A percentile compares a stretch with the other conserved stretches of the same genome.
Evolutionary conservation across 306 rosid species (phyloP).

Genomic region (Elaeagnus macrophylla): DNA sequence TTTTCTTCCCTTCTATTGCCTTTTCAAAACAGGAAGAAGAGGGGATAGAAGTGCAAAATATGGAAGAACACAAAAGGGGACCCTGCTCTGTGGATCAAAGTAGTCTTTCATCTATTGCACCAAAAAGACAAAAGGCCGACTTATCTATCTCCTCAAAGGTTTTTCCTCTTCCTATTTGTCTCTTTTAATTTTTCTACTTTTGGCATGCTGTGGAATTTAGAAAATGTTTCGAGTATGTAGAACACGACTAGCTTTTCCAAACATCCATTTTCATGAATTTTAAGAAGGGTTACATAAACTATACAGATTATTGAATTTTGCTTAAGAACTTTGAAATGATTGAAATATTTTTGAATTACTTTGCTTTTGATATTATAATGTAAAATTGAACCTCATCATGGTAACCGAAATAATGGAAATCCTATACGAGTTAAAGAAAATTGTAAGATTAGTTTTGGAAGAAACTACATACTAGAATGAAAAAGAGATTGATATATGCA

Average conservation of each 20-base stretch:
- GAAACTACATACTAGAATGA: too few relatives aligned
- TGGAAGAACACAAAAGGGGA: conserved; percentile 78
- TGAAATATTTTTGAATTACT: too few relatives aligned
- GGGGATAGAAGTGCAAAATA: conserved; percentile 63
- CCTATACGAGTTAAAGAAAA: too few relatives aligned
- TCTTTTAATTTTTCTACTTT: neutral
- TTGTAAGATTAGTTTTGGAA: too few relatives aligned
- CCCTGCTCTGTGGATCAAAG: conserved; percentile 75
- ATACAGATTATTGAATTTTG: too few relatives aligned
- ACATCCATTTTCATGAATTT: neutral
- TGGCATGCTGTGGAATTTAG: neutral
- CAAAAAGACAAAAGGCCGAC: conserved; percentile 87
- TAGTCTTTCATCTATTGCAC: conserved; percentile 49
- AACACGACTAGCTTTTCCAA: neutral
- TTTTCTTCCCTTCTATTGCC: conserved; percentile 11
- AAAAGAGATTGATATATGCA: too few relatives aligned
- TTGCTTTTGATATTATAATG: too few relatives aligned
- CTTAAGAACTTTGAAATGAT: too few relatives aligned
- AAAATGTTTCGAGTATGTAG: neutral
- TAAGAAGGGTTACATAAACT: neutral
- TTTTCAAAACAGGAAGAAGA: conserved; percentile 44
- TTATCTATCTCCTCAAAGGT: conserved; percentile 75
- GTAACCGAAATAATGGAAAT: too few relatives aligned
- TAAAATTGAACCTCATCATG: too few relatives aligned
- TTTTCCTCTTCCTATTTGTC: conserved; percentile 17